These are phyloP conservation scores for Colletotrichum higginsianum DNA, from an alignment of 2,329 filamentous ascomycete species.

Conservation along the genomic window DNA sequence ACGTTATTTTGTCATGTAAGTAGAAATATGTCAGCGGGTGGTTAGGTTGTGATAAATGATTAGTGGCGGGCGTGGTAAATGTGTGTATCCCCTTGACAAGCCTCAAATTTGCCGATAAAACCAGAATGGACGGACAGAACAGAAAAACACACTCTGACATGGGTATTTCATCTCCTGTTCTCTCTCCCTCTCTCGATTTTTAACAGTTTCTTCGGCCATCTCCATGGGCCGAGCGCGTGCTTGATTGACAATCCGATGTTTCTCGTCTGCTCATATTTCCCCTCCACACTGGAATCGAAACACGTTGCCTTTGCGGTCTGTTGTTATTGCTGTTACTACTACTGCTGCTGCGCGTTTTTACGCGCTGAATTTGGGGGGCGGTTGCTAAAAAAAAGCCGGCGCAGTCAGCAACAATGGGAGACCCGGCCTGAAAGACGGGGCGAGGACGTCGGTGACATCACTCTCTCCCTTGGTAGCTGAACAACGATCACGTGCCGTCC, in stretches of 20 bases:
- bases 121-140: too few relatives aligned
- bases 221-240: constrained; percentile 1
- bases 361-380: neutral
- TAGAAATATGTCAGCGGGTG: too few relatives aligned
- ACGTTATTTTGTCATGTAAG: too few relatives aligned
- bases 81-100: too few relatives aligned
- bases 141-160: too few relatives aligned
- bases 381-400: constrained; percentile 3
- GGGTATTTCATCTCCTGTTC: too few relatives aligned
- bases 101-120: too few relatives aligned
- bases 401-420: constrained; percentile 4
- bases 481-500: neutral
- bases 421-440: neutral
- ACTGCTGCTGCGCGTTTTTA: neutral
- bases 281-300: constrained; percentile 1
- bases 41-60: too few relatives aligned
- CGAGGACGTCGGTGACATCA: constrained; percentile 12
- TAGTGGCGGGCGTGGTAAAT: too few relatives aligned
- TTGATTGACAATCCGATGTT: constrained; percentile 19
- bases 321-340: neutral
- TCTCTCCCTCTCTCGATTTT: too few relatives aligned
- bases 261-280: neutral
- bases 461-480: too few relatives aligned
- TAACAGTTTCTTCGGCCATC: neutral
- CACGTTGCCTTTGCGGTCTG: constrained; percentile 12